These are phyloP conservation scores for Gilbertella persicaria DNA, from an alignment of 371 early-diverging fungal species.

Conservation along the genomic window DNA sequence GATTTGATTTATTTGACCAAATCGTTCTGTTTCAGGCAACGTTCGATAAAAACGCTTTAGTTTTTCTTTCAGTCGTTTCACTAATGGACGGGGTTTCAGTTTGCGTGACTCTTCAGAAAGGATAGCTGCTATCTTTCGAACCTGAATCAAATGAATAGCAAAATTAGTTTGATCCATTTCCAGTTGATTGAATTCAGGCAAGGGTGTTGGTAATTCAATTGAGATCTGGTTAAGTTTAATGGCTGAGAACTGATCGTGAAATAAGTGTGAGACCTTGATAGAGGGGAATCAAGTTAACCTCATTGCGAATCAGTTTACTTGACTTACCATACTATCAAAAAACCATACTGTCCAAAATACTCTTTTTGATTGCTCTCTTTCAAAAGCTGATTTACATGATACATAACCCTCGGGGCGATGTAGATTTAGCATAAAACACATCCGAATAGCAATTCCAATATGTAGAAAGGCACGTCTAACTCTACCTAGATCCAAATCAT, in stretches of 20 bases:
- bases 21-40: background rate
- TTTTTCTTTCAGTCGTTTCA: conserved; percentile 3
- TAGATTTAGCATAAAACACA: conserved; percentile 36
- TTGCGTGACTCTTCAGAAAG: conserved; percentile 14
- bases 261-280: conserved; percentile 17
- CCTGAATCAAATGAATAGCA: conserved; percentile 21
- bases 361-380: conserved; percentile 33
- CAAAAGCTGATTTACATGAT: conserved; percentile 17
- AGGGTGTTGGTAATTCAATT: conserved; percentile 20
- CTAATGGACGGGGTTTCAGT: conserved; percentile 10
- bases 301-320: background rate
- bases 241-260: conserved; percentile 20
- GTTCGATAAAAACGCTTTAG: conserved; percentile 5
- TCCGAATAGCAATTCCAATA: conserved; percentile 36
- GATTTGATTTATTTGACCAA: conserved; percentile 2
- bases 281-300: background rate
- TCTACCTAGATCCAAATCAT: conserved; percentile 37
- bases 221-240: conserved; percentile 21
- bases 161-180: conserved; percentile 32
- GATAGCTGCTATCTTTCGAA: conserved; percentile 15
- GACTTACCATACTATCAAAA: conserved; percentile 33
- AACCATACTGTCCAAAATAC: conserved; percentile 45
- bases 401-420: conserved; percentile 32
- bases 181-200: conserved; percentile 21
- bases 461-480: conserved; percentile 35